Evolutionary conservation across 345 rosid genomes (phyloP), one percentile per base, ranked within the genome.

Genomic region (Eucalyptus polyanthemos): DNA sequence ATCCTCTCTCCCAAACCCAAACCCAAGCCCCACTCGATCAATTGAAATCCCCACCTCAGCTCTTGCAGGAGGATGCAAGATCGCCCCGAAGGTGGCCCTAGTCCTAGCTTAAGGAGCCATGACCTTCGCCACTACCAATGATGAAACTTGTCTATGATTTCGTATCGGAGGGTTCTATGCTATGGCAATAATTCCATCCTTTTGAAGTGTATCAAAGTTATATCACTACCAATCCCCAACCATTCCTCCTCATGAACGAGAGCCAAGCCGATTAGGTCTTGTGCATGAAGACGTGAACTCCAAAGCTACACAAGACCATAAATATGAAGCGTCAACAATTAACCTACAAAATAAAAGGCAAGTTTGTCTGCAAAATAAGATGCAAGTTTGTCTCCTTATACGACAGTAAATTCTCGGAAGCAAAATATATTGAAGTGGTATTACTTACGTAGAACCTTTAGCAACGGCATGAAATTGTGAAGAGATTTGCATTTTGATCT

Each of bases 21-120:
- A 51, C 72, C 72, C 22, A 34, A 69, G 7, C 44, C 80, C 44
- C 80, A 34, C 80, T 8, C 12, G 12, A 69, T 17, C 42, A 34
- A 69, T 65, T 34, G 76, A 65, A n/a, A 65, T 65, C 76, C 76
- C 76, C 11, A 11, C 76, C 11, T 67, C 44, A 19, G 2, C 17
- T 19, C 11, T 72, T 37, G 45, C 14, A 2, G 4, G 81, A 72
- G 27, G 12, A 10, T 19, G 81, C 27, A 1, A 34, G 40, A 11
- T 72, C 81, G 8, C 60, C 11, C 22, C 88, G 40, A 40, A 58
- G 51, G 56, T 27, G 65, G 47, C 56, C 87, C 24, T 85, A 69
- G 8, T 86, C 93, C 34, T 90, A 92, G 91, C 90, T 96, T 47
- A 86, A 91, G 40, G 14, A 25, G 54, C 92, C 93, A 3, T 94